Percentiles rank a stretch among this genome's conserved stretches.
Evolutionary conservation across 164 flowering plant species (phyloP).

Genomic region (Houttuynia cordata): DNA sequence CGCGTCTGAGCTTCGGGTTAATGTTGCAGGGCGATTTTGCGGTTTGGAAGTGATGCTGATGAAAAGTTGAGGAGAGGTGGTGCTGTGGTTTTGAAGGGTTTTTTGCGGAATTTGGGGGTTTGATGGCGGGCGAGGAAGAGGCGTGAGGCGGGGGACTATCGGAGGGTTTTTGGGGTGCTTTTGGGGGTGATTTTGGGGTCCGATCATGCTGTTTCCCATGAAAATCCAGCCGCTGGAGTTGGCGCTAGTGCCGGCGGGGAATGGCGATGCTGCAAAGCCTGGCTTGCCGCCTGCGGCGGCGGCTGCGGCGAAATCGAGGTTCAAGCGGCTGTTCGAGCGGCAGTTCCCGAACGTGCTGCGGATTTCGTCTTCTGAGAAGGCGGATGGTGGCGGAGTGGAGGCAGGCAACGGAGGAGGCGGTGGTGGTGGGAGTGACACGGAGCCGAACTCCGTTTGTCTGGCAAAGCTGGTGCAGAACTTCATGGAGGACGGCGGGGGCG

Average conservation of each 20-base stretch:
- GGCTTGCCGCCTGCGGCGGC: conserved; percentile 28
- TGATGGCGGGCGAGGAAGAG: background rate
- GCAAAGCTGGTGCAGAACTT: conserved; percentile 81
- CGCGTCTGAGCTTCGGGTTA: background rate
- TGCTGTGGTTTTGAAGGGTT: background rate
- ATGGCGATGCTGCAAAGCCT: conserved; percentile 12
- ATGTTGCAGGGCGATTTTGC: conserved; percentile 1
- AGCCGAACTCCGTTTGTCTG: conserved; percentile 84
- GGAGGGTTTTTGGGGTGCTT: background rate
- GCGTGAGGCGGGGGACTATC: background rate
- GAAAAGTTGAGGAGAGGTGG: background rate
- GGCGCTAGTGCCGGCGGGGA: conserved; percentile 12
- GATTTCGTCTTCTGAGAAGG: conserved; percentile 38
- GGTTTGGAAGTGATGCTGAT: background rate
- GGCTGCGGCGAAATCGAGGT: conserved; percentile 54
- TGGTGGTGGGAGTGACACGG: conserved; percentile 36
- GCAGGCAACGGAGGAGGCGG: conserved; percentile 12
- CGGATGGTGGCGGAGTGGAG: conserved; percentile 10
- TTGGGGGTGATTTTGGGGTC: background rate
- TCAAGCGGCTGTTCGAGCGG: conserved; percentile 72
- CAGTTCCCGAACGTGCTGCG: conserved; percentile 50
- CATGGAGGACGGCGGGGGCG: conserved; percentile 51
- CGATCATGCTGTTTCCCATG: conserved; percentile 49
- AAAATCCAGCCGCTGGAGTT: conserved; percentile 78
- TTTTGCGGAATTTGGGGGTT: background rate